A percentile compares a stretch with the other conserved stretches of the same genome.
Evolutionary conservation across 805 yeast species (phyloP).

Genomic region (Naumovozyma castellii): DNA sequence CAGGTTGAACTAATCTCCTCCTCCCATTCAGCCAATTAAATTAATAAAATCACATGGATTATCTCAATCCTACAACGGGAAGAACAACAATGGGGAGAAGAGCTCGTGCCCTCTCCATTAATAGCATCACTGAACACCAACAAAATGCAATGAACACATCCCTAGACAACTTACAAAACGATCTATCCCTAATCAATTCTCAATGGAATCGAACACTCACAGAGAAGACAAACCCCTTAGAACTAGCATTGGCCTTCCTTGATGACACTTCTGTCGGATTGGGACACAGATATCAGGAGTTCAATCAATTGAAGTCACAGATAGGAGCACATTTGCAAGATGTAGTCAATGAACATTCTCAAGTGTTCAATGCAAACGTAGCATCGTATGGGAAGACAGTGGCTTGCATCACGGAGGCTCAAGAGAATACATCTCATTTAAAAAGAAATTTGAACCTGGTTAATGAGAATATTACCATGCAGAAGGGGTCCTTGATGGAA

Average conservation of each 20-base stretch:
- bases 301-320: conserved; percentile 46
- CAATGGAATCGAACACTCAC: conserved; percentile 44
- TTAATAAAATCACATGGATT: conserved; percentile 12
- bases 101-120: conserved; percentile 25
- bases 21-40: too few species aligned
- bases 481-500: conserved; percentile 51
- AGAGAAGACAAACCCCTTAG: conserved; percentile 68
- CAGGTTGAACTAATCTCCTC: too few species aligned
- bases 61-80: conserved; percentile 6
- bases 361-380: conserved; percentile 74
- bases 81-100: conserved; percentile 13
- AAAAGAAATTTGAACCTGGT: conserved; percentile 41
- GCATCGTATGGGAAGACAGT: conserved; percentile 75
- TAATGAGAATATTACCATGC: conserved; percentile 40
- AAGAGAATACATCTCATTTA: conserved; percentile 42
- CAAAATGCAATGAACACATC: conserved; percentile 23
- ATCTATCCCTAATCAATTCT: conserved; percentile 27
- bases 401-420: conserved; percentile 54
- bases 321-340: conserved; percentile 49
- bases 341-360: conserved; percentile 75
- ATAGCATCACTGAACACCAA: conserved; percentile 22
- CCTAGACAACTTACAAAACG: conserved; percentile 23
- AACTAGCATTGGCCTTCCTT: conserved; percentile 68
- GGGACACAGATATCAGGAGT: conserved; percentile 64
- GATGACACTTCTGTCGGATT: conserved; percentile 89